Evolutionary conservation across 768 basidiomycete genomes (phyloP), one percentile per base, ranked within the genome.

Genomic region (Naganishia onofrii): DNA sequence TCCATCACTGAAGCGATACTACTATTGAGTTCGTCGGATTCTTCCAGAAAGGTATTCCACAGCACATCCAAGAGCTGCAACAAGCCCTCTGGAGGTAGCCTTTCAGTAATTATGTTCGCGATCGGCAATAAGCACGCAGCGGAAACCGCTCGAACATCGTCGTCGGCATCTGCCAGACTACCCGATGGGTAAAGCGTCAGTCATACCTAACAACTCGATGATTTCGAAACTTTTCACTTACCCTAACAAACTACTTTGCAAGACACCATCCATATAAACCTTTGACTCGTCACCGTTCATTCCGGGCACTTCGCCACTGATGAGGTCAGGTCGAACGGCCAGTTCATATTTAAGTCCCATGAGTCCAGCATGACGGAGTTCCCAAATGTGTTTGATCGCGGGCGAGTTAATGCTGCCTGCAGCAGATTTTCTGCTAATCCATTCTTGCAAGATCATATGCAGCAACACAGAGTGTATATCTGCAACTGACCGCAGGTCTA

Each of bases 1-100:
- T 96, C 93, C 96, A 99, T 98, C 29, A 98, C 93, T 12, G 91
- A 89, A 48, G 93, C 93, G 46, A 96, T 92, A 70, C 94, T 97
- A 64, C 93, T 97, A 73, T 93, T 92, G 2, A 99, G 82, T 75
- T 99, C 96, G 79, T 99, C 96, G 77, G 93, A 94, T 87, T 95
- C 92, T 75, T 92, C 90, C 29, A 86, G 86, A 44, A 99, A 82
- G 76, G 94, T 97, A 71, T 85, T 86, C 93, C 95, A 97, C 8
- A 99, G 83, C 2, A 96, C 91, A 9, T 88, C 84, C 64, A 98
- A 84, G 31, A 99, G 87, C 17, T 84, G 84, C 65, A 86, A 84
- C 1, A 97, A 83, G 13, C 88, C 87, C 53, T 88, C 87, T 10
- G 88, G 87, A 0, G 80, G 70, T 9, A 97, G 81, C 71, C 87